phyloP scores from a whole-genome alignment of 1,284 basidiomycete genomes.

The Ganoderma resinaceum region DNA sequence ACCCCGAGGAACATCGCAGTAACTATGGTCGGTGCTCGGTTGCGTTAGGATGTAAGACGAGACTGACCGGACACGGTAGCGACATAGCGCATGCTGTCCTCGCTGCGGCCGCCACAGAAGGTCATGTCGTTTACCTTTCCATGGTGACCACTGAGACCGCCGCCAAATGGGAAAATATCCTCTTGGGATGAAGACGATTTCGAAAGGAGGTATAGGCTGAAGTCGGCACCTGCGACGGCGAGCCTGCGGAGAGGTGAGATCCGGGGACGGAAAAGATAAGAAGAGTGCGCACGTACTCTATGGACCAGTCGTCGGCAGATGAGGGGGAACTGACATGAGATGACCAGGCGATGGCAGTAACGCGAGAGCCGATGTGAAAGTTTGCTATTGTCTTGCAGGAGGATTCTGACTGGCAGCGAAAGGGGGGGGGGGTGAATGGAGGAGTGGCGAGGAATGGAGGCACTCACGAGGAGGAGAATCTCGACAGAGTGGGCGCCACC shows the following conservation, averaged over 20 bases:
- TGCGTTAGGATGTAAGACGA: background rate
- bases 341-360: conserved; percentile 83
- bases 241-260: conserved; percentile 51
- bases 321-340: conserved; percentile 70
- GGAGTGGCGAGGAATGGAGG: conserved; percentile 23
- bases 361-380: conserved; percentile 74
- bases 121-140: conserved; percentile 76
- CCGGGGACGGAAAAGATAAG: conserved; percentile 1
- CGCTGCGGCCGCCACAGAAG: conserved; percentile 74
- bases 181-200: conserved; percentile 59
- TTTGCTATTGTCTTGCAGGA: conserved; percentile 62
- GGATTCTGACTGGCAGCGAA: conserved; percentile 37
- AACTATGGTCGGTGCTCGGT: background rate
- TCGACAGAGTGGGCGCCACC: conserved; percentile 76
- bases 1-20: conserved; percentile 5
- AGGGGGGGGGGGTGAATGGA: conserved; percentile 19
- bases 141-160: conserved; percentile 79
- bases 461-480: conserved; percentile 66
- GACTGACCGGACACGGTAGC: conserved; percentile 77
- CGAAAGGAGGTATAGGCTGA: conserved; percentile 70
- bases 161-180: conserved; percentile 72
- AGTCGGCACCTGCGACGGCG: conserved; percentile 69
- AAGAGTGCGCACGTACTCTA: conserved; percentile 60
- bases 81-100: conserved; percentile 72
- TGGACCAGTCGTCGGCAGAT: conserved; percentile 65